Evolutionary conservation across 1,284 basidiomycete species (phyloP).

Genomic region (Naganishia albida): DNA sequence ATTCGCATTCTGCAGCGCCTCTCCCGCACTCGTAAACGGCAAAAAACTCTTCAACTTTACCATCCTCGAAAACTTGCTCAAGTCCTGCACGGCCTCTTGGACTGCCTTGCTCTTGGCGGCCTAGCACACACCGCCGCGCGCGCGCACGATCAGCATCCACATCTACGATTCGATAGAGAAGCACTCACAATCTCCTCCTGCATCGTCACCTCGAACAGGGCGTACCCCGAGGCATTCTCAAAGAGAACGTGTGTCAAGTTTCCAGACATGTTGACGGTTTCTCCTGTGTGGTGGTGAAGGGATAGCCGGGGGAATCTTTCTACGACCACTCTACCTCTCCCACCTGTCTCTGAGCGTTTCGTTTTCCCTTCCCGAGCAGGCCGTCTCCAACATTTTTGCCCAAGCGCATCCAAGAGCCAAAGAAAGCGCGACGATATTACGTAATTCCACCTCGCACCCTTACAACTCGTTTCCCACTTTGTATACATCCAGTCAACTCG

Average conservation of each 20-base stretch:
- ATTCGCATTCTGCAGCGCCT: slow-evolving; percentile 95
- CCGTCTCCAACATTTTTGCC: background rate
- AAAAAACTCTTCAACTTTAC: slow-evolving; percentile 87
- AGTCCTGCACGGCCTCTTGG: slow-evolving; percentile 82
- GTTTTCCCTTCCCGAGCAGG: background rate
- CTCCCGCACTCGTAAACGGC: slow-evolving; percentile 92
- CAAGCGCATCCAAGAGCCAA: background rate
- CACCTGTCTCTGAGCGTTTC: background rate
- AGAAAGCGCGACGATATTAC: background rate
- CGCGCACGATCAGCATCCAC: background rate
- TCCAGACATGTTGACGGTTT: slow-evolving; percentile 48
- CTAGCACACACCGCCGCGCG: slow-evolving; percentile 22
- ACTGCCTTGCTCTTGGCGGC: slow-evolving; percentile 78
- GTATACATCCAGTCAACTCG: background rate
- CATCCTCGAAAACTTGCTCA: slow-evolving; percentile 92
- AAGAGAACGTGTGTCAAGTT: slow-evolving; percentile 80
- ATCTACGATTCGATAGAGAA: background rate
- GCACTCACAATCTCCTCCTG: slow-evolving; percentile 70
- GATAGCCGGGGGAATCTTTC: background rate
- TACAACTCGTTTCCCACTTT: background rate
- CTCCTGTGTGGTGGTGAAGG: background rate
- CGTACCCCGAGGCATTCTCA: slow-evolving; percentile 94
- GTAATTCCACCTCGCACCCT: background rate
- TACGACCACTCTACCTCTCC: background rate
- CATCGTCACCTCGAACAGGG: slow-evolving; percentile 85